A percentile compares a stretch with the other conserved stretches of the same genome.
Conservation (phyloP, 139 green algal genomes). For the Nannochloris sp. region DNA sequence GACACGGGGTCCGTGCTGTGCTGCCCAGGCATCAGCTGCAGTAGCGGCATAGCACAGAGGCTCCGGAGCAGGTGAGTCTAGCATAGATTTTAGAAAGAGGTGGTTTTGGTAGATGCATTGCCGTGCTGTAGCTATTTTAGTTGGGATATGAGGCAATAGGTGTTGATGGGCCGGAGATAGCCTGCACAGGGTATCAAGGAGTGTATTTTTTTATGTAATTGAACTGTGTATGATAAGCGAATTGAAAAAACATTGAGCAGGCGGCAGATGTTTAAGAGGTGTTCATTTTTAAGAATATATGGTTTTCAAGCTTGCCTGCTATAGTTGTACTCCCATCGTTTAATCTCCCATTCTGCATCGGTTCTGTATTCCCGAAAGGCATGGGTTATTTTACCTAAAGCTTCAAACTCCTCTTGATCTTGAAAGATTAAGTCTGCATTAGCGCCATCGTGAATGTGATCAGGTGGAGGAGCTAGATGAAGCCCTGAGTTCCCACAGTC, state of each 20-base stretch:
- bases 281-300: neutral
- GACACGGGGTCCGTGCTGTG: neutral
- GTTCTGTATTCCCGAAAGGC: constrained; percentile 54
- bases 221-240: no score
- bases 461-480: no score
- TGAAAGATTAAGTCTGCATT: no score
- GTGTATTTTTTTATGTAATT: neutral
- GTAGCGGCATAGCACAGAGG: constrained; percentile 18
- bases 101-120: constrained; percentile 48
- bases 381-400: constrained; percentile 51
- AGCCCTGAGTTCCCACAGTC: no score
- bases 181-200: neutral
- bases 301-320: neutral
- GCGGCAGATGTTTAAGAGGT: no score
- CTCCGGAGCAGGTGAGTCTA: neutral
- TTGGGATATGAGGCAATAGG: constrained; percentile 30
- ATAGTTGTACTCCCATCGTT: constrained; percentile 68
- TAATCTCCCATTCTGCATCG: constrained; percentile 52
- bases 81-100: constrained; percentile 50
- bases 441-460: no score
- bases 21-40: constrained; percentile 11
- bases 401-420: constrained; percentile 2
- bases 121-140: constrained; percentile 37
- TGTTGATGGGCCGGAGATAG: neutral
- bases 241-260: no score